Conservation (phyloP, 2,329 filamentous ascomycete species). For the Dendryphion nanum region DNA sequence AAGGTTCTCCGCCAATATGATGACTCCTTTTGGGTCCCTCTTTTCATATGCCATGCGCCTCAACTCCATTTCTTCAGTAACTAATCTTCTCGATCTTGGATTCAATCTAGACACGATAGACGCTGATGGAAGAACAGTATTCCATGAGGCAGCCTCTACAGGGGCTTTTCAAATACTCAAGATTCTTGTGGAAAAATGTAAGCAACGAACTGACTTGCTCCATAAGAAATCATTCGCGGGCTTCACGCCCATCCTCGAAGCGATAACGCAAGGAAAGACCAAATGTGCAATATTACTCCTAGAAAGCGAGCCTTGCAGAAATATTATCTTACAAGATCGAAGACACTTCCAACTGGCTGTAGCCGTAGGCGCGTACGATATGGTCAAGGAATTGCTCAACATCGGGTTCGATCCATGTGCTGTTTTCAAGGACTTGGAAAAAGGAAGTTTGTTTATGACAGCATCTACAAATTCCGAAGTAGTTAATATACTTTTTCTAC, state of each 20-base stretch:
- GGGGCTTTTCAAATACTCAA: background rate
- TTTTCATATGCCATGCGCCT: background rate
- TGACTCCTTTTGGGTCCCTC: background rate
- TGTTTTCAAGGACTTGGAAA: no score
- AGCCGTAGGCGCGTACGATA: background rate
- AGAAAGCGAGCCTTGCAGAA: background rate
- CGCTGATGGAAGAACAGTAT: background rate
- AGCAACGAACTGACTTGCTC: no score
- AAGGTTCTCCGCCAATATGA: background rate
- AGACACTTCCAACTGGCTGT: background rate
- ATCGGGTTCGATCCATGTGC: no score
- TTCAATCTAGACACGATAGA: background rate
- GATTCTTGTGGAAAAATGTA: background rate
- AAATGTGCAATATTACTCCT: background rate
- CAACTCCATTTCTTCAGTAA: background rate
- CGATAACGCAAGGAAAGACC: background rate
- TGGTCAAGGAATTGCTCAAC: background rate
- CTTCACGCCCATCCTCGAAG: background rate
- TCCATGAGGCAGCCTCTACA: background rate
- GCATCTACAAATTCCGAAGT: background rate
- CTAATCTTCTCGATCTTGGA: background rate
- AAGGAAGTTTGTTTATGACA: background rate
- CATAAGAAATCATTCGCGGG: no score
- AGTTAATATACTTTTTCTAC: background rate
- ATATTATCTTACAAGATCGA: background rate